Conservation (phyloP, 1,284 basidiomycete genomes). For the Xerocomus subilludens region DNA sequence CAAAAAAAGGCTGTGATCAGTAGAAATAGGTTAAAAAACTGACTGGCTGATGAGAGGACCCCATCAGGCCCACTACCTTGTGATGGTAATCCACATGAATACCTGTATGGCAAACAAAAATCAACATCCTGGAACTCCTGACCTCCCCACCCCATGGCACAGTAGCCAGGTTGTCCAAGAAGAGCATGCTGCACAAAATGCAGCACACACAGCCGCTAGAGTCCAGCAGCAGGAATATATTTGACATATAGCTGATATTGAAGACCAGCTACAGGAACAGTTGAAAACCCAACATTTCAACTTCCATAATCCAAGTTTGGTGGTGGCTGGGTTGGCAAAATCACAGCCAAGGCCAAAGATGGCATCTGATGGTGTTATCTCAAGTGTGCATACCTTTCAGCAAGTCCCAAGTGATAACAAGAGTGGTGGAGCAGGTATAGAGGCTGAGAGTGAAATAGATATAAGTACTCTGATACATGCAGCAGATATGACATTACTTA, state of each 20-base stretch:
- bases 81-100: background rate
- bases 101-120: background rate
- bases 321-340: background rate
- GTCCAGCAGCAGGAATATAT: background rate
- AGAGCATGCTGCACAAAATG: background rate
- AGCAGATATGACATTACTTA: background rate
- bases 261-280: background rate
- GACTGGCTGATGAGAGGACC: background rate
- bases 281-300: background rate
- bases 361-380: background rate
- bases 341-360: too few relatives aligned
- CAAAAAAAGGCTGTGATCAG: background rate
- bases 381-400: background rate
- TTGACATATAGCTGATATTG: background rate
- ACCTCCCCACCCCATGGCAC: background rate
- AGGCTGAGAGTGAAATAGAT: background rate
- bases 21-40: background rate
- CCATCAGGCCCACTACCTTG: background rate
- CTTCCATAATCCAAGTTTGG: background rate
- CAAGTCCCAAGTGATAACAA: background rate
- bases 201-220: background rate
- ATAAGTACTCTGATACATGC: background rate
- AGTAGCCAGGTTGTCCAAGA: background rate
- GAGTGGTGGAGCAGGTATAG: background rate
- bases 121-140: background rate